Evolutionary conservation across 2,329 filamentous ascomycete species (phyloP).

Genomic region (Aspergillus thermomutatus): DNA sequence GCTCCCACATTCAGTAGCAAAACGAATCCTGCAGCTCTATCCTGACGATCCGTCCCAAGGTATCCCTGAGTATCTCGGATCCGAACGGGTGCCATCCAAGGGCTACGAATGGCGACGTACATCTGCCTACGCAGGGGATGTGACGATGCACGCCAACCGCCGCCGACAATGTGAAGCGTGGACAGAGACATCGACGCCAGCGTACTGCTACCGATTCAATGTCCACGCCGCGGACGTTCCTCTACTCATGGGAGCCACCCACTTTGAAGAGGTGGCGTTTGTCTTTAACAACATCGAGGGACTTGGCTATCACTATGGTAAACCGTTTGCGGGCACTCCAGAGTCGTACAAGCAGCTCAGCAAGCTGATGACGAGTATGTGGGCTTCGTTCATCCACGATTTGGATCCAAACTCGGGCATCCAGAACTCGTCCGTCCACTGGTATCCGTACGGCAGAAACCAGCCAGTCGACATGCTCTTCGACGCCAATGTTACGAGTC

Average conservation of each 20-base stretch:
- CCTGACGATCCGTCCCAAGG: slow-evolving; percentile 50
- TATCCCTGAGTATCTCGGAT: slow-evolving; percentile 45
- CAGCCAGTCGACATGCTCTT: slow-evolving; percentile 50
- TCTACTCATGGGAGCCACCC: slow-evolving; percentile 45
- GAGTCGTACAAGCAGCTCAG: slow-evolving; percentile 43
- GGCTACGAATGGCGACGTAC: slow-evolving; percentile 53
- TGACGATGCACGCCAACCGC: slow-evolving; percentile 54
- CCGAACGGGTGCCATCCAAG: slow-evolving; percentile 29
- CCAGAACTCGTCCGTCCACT: slow-evolving; percentile 27
- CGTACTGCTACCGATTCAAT: slow-evolving; percentile 64
- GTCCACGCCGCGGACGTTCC: slow-evolving; percentile 45
- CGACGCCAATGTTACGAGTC: slow-evolving; percentile 45
- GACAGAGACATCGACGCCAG: slow-evolving; percentile 46
- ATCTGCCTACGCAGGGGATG: slow-evolving; percentile 55
- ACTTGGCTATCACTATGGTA: slow-evolving; percentile 41
- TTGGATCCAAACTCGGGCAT: slow-evolving; percentile 43
- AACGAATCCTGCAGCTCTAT: slow-evolving; percentile 49
- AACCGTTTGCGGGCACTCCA: slow-evolving; percentile 39
- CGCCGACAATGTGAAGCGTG: slow-evolving; percentile 53
- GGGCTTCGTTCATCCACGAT: slow-evolving; percentile 50
- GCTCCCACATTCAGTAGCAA: slow-evolving; percentile 26
- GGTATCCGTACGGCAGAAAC: slow-evolving; percentile 44
- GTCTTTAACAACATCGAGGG: slow-evolving; percentile 54
- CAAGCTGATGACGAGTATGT: slow-evolving; percentile 50
- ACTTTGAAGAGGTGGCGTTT: slow-evolving; percentile 56